Base-by-base conservation (phyloP, 2,329 filamentous ascomycete species). In the Phialemonium atrogriseum region DNA sequence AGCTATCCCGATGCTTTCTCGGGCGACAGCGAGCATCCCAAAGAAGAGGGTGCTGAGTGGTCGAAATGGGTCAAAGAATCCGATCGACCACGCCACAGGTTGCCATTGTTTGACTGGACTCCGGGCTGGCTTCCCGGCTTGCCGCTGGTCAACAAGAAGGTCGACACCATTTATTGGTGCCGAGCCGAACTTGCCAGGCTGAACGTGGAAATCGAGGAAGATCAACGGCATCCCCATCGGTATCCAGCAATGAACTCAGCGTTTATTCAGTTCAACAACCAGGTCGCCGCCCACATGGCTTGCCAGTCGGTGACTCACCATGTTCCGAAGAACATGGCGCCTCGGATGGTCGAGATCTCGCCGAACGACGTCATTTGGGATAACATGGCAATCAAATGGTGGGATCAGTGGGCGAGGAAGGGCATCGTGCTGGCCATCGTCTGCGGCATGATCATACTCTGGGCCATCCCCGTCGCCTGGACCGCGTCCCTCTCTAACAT, bases 221-320 rank as follows among this genome's bases (percentile, higher is more conserved):
- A 96, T 43, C 91, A 98, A 52, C 71, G 80, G 32, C 70, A 91
- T 29, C 81, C 84, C 0, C 88, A 95, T 43, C 77, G 80, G 5
- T 96, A 86, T 40, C 88, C 89, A 0, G 61, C 88, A 27, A 93
- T 95, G 87, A 94, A 84, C 48, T 94, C 89, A 1, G 91, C 91
- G 1, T 98, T 98, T 46, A 87, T 98, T 39, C 91, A 98, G 52
- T 98, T 98, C 68, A 94, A 98, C 50, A 83, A 95, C 50, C 91
- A 98, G 53, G 84, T 95, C 2, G 88, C 89, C 5, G 91, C 91
- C 0, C 91, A 98, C 49, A 96, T 98, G 91, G 91, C 89, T 36
- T 95, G 87, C 52, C 91, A 98, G 54, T 79, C 85, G 28, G 70
- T 93, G 27, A 87, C 83, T 23, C 87, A 96, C 52, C 91, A 98